Conservation (phyloP, 441 rosid genomes). For the Populus hybrid region DNA sequence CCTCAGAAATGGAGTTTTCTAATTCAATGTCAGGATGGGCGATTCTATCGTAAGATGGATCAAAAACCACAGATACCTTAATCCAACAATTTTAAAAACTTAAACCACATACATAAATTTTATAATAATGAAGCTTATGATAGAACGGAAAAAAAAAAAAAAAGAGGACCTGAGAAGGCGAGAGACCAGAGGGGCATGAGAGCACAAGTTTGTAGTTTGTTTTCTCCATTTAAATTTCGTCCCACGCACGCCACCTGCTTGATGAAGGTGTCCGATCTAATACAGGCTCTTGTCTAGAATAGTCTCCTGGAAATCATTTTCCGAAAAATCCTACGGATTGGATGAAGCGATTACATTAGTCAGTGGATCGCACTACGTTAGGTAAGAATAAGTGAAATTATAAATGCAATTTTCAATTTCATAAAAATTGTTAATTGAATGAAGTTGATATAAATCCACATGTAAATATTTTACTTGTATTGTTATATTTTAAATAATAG, state of each 20-base stretch:
- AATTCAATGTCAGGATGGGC: conserved; percentile 26
- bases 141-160: background rate
- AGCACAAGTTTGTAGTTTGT: conserved; percentile 23
- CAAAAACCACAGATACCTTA: conserved; percentile 20
- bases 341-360: background rate
- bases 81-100: background rate
- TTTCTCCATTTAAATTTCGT: conserved; percentile 17
- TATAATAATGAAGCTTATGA: conserved; percentile 6
- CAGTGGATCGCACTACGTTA: too few relatives aligned
- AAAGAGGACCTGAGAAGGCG: conserved; percentile 29
- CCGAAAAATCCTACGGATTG: background rate
- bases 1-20: conserved; percentile 28
- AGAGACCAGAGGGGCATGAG: conserved; percentile 25
- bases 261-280: background rate
- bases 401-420: too few relatives aligned
- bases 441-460: too few relatives aligned
- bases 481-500: too few relatives aligned
- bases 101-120: background rate
- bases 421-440: too few relatives aligned
- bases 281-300: too few relatives aligned
- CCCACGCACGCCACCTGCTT: conserved; percentile 13
- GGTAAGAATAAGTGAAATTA: too few relatives aligned
- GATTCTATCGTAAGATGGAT: conserved; percentile 26
- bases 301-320: background rate
- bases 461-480: too few relatives aligned